Evolutionary conservation across 2,329 filamentous ascomycete genomes (phyloP), one percentile per base, ranked within the genome.

Genomic region (Chrysoporthe cubensis): DNA sequence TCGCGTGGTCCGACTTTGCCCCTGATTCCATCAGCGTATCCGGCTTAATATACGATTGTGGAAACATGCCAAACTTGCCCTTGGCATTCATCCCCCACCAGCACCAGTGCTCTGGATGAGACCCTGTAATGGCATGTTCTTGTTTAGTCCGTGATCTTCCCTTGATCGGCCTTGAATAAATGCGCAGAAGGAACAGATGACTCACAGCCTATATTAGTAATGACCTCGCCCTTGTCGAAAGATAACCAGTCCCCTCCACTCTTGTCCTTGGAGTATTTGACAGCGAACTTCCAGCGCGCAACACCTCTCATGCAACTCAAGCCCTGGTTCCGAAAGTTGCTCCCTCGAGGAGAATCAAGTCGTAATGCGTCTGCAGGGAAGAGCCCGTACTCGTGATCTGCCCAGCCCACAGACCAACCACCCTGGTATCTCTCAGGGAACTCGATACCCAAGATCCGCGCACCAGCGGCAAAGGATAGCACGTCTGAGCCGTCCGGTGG

Each of bases 161-260:
- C 37, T 40, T 9, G 37, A 9, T 40, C 37, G 37, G 9, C 37
- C 26, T 6, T 40, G n/a, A n/a, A n/a, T n/a, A 26, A 57, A 11
- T 34, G 50, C 5, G 9, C 4, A 61, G 58, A 18, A 11, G 3
- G 16, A 16, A 18, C 5, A 16, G 26, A 46, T 8, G 48, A 81
- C 84, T 80, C 74, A 86, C 84, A 87, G 65, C 78, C 78, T 43
- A 87, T 92, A 77, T 89, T 92, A 71, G 84, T 88, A 21, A 91
- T 89, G n/a, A n/a, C n/a, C n/a, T n/a, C 90, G 32, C 86, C 87
- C 74, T 88, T 89, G 57, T 89, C 87, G 72, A 92, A 85, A 72
- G 80, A 83, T 21, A 88, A 78, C 85, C 85, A 87, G n/a, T 72
- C 74, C 13, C 77, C 79, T 3, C 62, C 72, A 13, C 40, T 54